These are phyloP conservation scores for Tulasnella calospora DNA, from an alignment of 768 basidiomycete genomes.

Conservation along the genomic window DNA sequence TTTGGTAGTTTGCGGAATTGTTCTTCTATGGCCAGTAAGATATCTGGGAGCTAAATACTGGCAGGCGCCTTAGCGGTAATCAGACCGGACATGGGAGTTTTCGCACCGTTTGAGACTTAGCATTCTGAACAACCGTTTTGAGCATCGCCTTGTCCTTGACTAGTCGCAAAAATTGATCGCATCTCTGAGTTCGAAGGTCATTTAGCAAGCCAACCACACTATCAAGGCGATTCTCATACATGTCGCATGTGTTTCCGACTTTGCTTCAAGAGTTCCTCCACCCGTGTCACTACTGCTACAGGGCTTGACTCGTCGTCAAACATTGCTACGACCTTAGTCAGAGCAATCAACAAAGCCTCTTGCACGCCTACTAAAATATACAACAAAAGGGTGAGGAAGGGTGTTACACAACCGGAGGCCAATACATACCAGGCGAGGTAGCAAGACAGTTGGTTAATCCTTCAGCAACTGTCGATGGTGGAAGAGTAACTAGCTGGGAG, in stretches of 20 bases:
- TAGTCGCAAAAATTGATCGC: slow-evolving; percentile 59
- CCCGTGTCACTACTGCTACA: slow-evolving; percentile 41
- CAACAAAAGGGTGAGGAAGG: background rate
- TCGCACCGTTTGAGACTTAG: slow-evolving; percentile 55
- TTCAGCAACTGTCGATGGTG: slow-evolving; percentile 48
- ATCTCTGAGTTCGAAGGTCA: slow-evolving; percentile 47
- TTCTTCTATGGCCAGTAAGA: slow-evolving; percentile 49
- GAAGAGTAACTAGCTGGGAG: slow-evolving; percentile 44
- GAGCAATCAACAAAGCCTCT: slow-evolving; percentile 65
- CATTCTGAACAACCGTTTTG: slow-evolving; percentile 44
- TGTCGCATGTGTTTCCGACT: slow-evolving; percentile 46
- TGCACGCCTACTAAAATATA: slow-evolving; percentile 56
- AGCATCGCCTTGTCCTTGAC: slow-evolving; percentile 46
- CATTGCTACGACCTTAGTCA: slow-evolving; percentile 60
- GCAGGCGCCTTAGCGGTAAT: slow-evolving; percentile 11
- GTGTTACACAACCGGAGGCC: slow-evolving; percentile 26
- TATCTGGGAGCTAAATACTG: slow-evolving; percentile 62
- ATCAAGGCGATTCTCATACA: slow-evolving; percentile 39
- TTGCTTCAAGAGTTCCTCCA: slow-evolving; percentile 43
- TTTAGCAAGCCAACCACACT: background rate
- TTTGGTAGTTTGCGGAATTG: slow-evolving; percentile 30
- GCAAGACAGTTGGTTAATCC: slow-evolving; percentile 44
- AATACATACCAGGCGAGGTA: slow-evolving; percentile 44
- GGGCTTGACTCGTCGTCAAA: slow-evolving; percentile 43
- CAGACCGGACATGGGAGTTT: slow-evolving; percentile 19